Evolutionary conservation across 176 grass and related monocot genomes (phyloP).

Genomic region (Avena sativa): DNA sequence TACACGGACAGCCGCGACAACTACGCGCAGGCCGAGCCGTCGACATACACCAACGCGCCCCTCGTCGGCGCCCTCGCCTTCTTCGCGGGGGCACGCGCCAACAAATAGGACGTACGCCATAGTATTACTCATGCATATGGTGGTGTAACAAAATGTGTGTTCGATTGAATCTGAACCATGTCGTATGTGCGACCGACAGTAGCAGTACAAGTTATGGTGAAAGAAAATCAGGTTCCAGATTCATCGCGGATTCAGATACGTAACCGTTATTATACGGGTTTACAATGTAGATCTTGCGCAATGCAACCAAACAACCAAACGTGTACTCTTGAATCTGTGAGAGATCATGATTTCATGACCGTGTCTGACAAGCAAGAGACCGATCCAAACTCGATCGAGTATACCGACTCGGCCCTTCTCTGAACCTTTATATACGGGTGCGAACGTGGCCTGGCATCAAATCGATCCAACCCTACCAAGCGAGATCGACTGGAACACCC

Average conservation of each 20-base stretch:
- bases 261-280: background rate
- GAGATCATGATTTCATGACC: background rate
- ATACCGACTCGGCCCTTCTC: background rate
- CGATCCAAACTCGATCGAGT: background rate
- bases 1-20: constrained; percentile 61
- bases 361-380: background rate
- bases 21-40: constrained; percentile 56
- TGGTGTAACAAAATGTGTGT: background rate
- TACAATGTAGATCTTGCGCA: background rate
- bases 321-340: background rate
- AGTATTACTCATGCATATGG: too few relatives aligned
- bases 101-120: background rate
- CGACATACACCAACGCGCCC: constrained; percentile 73
- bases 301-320: background rate
- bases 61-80: constrained; percentile 70
- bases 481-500: background rate
- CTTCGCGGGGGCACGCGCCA: constrained; percentile 41
- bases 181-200: background rate
- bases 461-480: background rate
- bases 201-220: background rate
- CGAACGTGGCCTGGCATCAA: background rate
- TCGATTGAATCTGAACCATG: background rate
- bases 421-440: too few relatives aligned
- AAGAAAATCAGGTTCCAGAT: background rate
- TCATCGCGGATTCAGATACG: background rate